Evolutionary conservation across 177 flowering plant species (phyloP).

Genomic region (Telopea speciosissima): DNA sequence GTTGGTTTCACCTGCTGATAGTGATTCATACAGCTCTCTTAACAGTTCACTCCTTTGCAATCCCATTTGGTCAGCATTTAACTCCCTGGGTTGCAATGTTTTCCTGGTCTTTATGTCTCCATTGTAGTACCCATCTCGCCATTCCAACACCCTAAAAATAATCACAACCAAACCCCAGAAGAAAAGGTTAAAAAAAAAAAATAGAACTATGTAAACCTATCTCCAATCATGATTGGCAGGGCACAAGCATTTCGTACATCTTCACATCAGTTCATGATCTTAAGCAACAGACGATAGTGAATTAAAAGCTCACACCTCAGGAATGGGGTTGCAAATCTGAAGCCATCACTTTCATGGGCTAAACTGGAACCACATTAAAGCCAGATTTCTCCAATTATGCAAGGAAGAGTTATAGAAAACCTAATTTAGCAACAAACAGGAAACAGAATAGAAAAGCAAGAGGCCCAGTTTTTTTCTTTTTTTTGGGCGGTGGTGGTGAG

Average conservation of each 20-base stretch:
- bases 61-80: constrained; percentile 51
- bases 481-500: background rate
- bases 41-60: constrained; percentile 80
- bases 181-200: background rate
- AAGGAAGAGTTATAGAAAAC: background rate
- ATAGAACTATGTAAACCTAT: background rate
- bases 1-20: constrained; percentile 49
- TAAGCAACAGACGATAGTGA: background rate
- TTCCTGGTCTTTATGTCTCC: constrained; percentile 93
- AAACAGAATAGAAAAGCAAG: background rate
- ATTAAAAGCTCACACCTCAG: background rate
- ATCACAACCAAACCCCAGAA: constrained; percentile 2
- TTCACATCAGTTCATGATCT: no score
- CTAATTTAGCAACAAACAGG: background rate
- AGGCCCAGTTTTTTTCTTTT: no score
- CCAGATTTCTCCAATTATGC: background rate
- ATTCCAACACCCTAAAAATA: constrained; percentile 59
- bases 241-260: background rate
- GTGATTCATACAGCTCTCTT: constrained; percentile 70
- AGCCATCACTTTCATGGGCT: background rate
- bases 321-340: background rate
- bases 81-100: constrained; percentile 58
- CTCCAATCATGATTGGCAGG: background rate
- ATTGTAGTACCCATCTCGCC: constrained; percentile 91
- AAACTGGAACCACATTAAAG: background rate